Evolutionary conservation across 305 asterid species (phyloP), one percentile per base, ranked within the genome.

Genomic region (Ruellia speciosa): DNA sequence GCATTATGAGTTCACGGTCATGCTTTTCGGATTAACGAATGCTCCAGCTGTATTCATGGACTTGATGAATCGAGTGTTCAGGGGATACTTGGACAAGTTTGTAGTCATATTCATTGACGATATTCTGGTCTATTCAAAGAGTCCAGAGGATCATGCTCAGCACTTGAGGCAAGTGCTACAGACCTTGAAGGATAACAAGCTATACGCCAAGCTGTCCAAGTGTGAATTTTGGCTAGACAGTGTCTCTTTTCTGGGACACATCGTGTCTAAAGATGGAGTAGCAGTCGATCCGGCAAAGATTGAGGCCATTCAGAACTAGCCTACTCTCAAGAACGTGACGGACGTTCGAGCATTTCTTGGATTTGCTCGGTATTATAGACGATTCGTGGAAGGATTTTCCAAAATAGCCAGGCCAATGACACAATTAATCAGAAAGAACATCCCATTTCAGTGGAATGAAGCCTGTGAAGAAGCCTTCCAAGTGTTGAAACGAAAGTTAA

Each of bases 201-300:
- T n/a, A n/a, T n/a, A n/a, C n/a, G n/a, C n/a, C n/a, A n/a, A n/a
- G n/a, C n/a, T n/a, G 5, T 40, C 18, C 0, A 64, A 64, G 13
- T 54, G 56, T 18, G 62, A 54, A 17, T 64, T 64, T 54, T 64
- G 55, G 55, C 28, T 54, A 0, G 9, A 31, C 0, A 24, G 49
- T 14, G 56, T 54, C 6, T 20, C 31, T 0, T 64, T 54, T n/a
- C 46, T 64, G 0, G 62, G 56, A 0, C 68, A 64, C 18, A 17
- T 54, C 4, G 24, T 64, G 0, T 40, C 19, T 0, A 52, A 15
- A 14, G 54, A 34, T 9, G 56, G 54, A 5, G 18, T 64, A 0
- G 8, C 7, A 0, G 68, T 13, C 0, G 63, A 59, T 14, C 54
- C 18, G 0, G 9, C 1, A 6, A 59, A 59, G 10, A 9, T 59